phyloP scores from a whole-genome alignment of 2,329 filamentous ascomycete species.

The Westerdykella aurantiaca region DNA sequence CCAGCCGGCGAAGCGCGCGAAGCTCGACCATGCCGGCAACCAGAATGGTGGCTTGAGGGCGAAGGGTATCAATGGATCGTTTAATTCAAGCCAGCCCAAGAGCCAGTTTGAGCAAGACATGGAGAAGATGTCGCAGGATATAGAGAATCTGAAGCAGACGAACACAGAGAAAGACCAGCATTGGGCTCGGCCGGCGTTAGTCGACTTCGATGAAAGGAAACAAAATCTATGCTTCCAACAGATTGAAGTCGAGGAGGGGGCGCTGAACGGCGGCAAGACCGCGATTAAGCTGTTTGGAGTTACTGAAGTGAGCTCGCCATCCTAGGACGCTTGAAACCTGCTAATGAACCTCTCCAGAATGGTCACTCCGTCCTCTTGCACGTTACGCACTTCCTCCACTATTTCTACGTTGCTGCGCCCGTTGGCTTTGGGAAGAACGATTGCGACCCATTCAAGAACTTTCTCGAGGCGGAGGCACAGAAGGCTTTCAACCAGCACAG shows the following conservation, averaged over 20 bases:
- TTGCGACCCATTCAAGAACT: slow-evolving; percentile 70
- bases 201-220: slow-evolving; percentile 56
- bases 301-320: slow-evolving; percentile 54
- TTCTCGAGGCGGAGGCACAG: slow-evolving; percentile 72
- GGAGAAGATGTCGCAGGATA: slow-evolving; percentile 93
- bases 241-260: slow-evolving; percentile 91
- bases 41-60: slow-evolving; percentile 59
- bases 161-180: slow-evolving; percentile 91
- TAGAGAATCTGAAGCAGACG: slow-evolving; percentile 74
- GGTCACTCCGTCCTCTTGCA: slow-evolving; percentile 93
- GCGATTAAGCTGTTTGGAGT: slow-evolving; percentile 92
- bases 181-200: slow-evolving; percentile 67
- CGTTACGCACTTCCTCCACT: slow-evolving; percentile 93
- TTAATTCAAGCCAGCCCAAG: slow-evolving; percentile 71
- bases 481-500: slow-evolving; percentile 51
- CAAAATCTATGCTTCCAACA: slow-evolving; percentile 85
- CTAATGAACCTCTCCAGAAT: slow-evolving; percentile 35
- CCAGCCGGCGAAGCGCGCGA: slow-evolving; percentile 70
- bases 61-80: slow-evolving; percentile 55
- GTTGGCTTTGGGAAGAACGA: slow-evolving; percentile 73
- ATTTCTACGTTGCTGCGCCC: slow-evolving; percentile 88
- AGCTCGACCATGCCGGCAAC: slow-evolving; percentile 60
- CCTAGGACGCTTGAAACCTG: not conserved
- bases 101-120: slow-evolving; percentile 90
- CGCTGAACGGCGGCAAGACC: slow-evolving; percentile 66